Percentiles rank a stretch among this genome's conserved stretches.
phyloP scores from a whole-genome alignment of 768 basidiomycete genomes.

The Phanerochaete sordida region DNA sequence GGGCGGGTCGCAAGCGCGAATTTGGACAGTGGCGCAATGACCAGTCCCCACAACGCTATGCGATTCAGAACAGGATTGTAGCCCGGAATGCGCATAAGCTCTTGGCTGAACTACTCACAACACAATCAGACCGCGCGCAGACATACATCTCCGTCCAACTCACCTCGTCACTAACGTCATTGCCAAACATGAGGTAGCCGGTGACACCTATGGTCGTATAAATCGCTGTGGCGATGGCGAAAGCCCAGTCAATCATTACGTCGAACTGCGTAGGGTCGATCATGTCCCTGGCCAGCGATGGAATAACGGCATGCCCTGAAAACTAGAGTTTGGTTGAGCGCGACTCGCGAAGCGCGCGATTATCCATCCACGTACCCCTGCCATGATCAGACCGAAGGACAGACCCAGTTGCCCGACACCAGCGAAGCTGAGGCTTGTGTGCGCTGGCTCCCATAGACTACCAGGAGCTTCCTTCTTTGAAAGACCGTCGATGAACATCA shows the following conservation, averaged over 20 bases:
- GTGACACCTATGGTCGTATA: conserved; percentile 33
- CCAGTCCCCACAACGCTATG: conserved; percentile 83
- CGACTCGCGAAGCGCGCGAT: not conserved
- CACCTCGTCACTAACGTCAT: conserved; percentile 76
- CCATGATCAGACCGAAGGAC: conserved; percentile 88
- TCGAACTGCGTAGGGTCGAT: conserved; percentile 74
- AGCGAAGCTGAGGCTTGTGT: conserved; percentile 57
- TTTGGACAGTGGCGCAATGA: conserved; percentile 79
- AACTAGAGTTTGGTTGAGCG: conserved; percentile 44
- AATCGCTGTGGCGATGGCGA: conserved; percentile 43
- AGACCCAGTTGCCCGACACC: conserved; percentile 63
- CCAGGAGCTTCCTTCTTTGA: conserved; percentile 72
- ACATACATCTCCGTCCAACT: conserved; percentile 16
- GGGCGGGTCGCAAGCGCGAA: conserved; percentile 83
- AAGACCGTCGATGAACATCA: conserved; percentile 81
- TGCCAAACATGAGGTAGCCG: conserved; percentile 92
- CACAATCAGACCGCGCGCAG: not conserved
- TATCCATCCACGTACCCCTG: conserved; percentile 51
- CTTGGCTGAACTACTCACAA: conserved; percentile 65
- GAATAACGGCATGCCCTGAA: conserved; percentile 90
- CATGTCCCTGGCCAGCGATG: conserved; percentile 90
- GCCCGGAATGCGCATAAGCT: conserved; percentile 69
- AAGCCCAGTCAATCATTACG: conserved; percentile 81
- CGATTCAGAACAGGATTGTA: conserved; percentile 72
- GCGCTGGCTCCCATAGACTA: conserved; percentile 71